Base-by-base conservation (phyloP, 306 rosid species). In the Alnus rubra region DNA sequence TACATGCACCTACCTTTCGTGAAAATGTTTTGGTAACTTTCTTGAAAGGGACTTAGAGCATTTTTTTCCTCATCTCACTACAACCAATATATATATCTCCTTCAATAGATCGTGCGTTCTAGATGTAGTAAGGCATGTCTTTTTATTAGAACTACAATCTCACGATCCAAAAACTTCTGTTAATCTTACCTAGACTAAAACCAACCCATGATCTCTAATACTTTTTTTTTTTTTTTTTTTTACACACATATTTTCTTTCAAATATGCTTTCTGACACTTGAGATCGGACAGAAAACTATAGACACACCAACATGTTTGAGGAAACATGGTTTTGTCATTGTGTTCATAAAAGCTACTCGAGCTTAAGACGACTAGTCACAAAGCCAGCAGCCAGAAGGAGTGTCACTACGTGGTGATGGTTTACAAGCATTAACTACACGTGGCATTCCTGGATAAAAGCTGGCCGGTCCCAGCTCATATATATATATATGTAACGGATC, bases 351-450 rank as follows among this genome's bases (percentile, higher is more conserved):
- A 63, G 69, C 30, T 33, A 30, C 56, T 52, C 18, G 56, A 3
- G 13, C 19, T 52, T 52, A 11, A 12, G 44, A 31, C 42, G 28
- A 23, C 28, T 62, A 5, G 18, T 62, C 19, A 31, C 18, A 31
- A 58, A 58, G 1, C n/a, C 15, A 59, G 0, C 18, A 69, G 47
- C 15, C 48, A 59, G 80, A 54, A 74, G 3, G 10, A 33, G 64
- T 78, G 77, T 71, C 70, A 51, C 31, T 15, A 73, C 68, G 39
- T 76, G 56, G 31, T 28, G 42, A 33, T 59, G 71, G 42, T 4
- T 49, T 63, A 56, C 23, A 30, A 73, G 9, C 77, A 44, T 73
- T 75, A 30, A 49, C 58, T 53, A 81, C 88, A 84, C 79, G 91
- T 84, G 89, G 85, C 63, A 68, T 42, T 35, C 69, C 52, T 67